Evolutionary conservation across 768 basidiomycete species (phyloP).

Genomic region (Dioszegia crocea): DNA sequence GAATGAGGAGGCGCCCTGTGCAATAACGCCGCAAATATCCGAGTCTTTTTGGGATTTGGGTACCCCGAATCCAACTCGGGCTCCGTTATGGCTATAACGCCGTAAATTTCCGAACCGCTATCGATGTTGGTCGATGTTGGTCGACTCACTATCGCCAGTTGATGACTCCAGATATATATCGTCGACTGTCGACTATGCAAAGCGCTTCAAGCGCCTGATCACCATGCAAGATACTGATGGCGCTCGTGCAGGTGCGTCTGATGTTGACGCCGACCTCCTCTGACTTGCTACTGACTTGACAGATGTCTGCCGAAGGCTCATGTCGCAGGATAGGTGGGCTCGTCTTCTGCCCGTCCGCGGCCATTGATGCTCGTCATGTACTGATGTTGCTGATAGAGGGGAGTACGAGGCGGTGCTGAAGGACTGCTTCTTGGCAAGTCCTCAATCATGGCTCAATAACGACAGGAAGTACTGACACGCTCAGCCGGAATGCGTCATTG

Average conservation of each 20-base stretch:
- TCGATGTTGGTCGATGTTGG: background rate
- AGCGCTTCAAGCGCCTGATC: no score
- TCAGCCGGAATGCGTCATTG: slow-evolving; percentile 9
- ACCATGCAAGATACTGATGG: background rate
- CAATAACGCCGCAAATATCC: background rate
- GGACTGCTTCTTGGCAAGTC: background rate
- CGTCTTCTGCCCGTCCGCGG: no score
- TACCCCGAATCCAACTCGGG: no score
- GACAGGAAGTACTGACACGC: background rate
- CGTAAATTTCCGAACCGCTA: no score
- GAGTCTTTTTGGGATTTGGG: background rate
- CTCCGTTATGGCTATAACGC: no score
- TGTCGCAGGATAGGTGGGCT: background rate
- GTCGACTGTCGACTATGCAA: no score
- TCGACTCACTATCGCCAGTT: background rate
- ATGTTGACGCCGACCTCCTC: background rate
- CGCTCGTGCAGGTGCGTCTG: background rate
- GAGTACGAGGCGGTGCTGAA: background rate
- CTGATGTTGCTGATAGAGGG: background rate
- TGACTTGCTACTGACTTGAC: background rate
- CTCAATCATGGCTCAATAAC: background rate
- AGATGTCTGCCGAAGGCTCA: slow-evolving; percentile 1
- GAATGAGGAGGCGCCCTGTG: no score
- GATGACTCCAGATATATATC: no score
- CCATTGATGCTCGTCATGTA: background rate